phyloP scores from a whole-genome alignment of 192 early-diverging fungal genomes.

The Pilobolus umbonatus region DNA sequence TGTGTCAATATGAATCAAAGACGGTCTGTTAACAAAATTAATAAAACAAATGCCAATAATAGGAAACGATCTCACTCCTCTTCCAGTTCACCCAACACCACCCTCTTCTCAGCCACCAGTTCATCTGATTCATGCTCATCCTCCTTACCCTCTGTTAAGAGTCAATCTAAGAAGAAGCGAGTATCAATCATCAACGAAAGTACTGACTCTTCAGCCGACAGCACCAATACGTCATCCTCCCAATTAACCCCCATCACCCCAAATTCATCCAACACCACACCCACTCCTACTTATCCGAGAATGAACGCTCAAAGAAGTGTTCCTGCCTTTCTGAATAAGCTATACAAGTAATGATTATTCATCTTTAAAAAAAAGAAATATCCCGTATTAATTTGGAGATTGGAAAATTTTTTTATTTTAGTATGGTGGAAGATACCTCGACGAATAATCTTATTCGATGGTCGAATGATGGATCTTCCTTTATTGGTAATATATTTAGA shows the following conservation, averaged over 20 bases:
- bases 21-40: constrained; percentile 1
- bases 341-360: constrained; percentile 66
- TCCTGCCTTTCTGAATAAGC: constrained; percentile 90
- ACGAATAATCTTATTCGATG: constrained; percentile 86
- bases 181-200: neutral
- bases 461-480: constrained; percentile 86
- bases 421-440: constrained; percentile 84
- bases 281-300: neutral
- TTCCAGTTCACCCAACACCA: neutral
- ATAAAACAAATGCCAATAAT: neutral
- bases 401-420: constrained; percentile 30
- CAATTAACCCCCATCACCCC: neutral
- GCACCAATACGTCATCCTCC: constrained; percentile 4
- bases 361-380: neutral
- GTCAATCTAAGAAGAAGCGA: neutral
- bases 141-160: constrained; percentile 5
- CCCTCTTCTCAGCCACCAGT: constrained; percentile 6
- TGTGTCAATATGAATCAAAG: too few relatives aligned
- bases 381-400: neutral
- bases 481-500: constrained; percentile 48
- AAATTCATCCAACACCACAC: neutral
- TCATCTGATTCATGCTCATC: constrained; percentile 26
- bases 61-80: constrained; percentile 17
- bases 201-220: neutral
- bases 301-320: constrained; percentile 41